phyloP scores from a whole-genome alignment of 2,329 filamentous ascomycete species.

The Pyrenophora teres region DNA sequence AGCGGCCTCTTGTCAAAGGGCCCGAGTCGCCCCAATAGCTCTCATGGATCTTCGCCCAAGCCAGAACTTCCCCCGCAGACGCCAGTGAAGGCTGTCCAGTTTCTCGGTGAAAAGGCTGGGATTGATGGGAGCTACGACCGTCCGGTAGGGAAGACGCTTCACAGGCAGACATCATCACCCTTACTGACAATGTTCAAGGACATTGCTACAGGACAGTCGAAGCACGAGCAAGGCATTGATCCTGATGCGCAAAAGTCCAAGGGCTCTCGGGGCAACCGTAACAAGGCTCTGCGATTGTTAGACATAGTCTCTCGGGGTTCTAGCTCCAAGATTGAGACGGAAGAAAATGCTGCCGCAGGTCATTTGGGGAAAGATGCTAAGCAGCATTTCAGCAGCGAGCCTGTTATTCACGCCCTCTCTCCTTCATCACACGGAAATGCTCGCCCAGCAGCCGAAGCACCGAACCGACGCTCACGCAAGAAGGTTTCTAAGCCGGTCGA shows the following conservation, averaged over 20 bases:
- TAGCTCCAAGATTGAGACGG: constrained; percentile 6
- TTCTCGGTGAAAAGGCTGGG: constrained; percentile 23
- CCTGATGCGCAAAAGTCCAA: constrained; percentile 12
- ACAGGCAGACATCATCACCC: constrained; percentile 4
- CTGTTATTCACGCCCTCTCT: constrained; percentile 4
- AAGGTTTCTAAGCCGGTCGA: constrained; percentile 22
- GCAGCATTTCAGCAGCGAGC: constrained; percentile 14
- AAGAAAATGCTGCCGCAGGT: not conserved
- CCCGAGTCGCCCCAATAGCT: constrained; percentile 10
- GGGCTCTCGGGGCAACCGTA: constrained; percentile 9
- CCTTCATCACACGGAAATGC: constrained; percentile 1
- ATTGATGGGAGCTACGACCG: constrained; percentile 7
- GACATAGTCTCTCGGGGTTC: constrained; percentile 11
- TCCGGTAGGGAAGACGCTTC: constrained; percentile 9
- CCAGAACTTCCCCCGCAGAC: constrained; percentile 26
- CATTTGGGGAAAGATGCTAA: constrained; percentile 10
- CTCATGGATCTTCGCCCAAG: constrained; percentile 1
- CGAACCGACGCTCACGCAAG: constrained; percentile 16
- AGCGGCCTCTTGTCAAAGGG: constrained; percentile 18
- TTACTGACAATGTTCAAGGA: constrained; percentile 5
- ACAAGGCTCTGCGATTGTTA: constrained; percentile 20
- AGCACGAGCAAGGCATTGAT: constrained; percentile 16
- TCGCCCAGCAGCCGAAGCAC: constrained; percentile 1
- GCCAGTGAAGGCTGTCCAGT: constrained; percentile 27
- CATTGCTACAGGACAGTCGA: constrained; percentile 8